Evolutionary conservation across 129 eudicot species (phyloP), one percentile per base, ranked within the genome.

Genomic region (Lactuca saligna): DNA sequence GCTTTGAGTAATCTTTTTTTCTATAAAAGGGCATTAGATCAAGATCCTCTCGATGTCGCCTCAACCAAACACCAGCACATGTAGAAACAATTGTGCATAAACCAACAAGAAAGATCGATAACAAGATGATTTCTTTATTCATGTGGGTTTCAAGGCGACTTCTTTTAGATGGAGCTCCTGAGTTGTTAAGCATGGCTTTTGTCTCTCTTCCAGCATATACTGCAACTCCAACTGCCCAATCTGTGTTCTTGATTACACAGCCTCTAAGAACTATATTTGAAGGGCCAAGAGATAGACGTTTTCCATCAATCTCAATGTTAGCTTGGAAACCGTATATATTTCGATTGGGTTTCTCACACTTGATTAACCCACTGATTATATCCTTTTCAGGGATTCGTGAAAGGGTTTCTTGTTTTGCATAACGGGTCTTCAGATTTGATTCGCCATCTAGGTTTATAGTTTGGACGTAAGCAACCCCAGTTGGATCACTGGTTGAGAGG

Each of bases 391-490:
- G 85, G 51, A 57, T 67, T 70, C 68, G 83, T 20, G 85, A 63
- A 68, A 87, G 97, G 4, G 97, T 93, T 80, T 93, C 99, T 69
- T 89, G 99, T 72, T 93, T 93, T 17, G 97, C 99, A 63, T 89
- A 93, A 34, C 99, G 81, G 4, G 99, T 93, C 79, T 93, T 93
- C 64, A 93, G 71, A 74, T 93, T 93, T 6, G 99, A 89, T 42
- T 93, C 99, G 2, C 99, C 99, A 11, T 93, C 99, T 70, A 93
- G 78, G 82, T 93, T 93, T 7, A 91, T 93, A 8, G 99, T 93
- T 80, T 89, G 90, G n/a, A 93, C 79, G 53, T 89, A 93, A 32
- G 99, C 99, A 39, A 93, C 99, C 57, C 99, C 99, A 56, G 99
- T 93, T 7, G 90, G 82, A 56, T 93, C 99, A 71, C 99, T 89